These are phyloP conservation scores for Oryza australiensis DNA, from an alignment of 176 grass and related monocot species.

Conservation along the genomic window DNA sequence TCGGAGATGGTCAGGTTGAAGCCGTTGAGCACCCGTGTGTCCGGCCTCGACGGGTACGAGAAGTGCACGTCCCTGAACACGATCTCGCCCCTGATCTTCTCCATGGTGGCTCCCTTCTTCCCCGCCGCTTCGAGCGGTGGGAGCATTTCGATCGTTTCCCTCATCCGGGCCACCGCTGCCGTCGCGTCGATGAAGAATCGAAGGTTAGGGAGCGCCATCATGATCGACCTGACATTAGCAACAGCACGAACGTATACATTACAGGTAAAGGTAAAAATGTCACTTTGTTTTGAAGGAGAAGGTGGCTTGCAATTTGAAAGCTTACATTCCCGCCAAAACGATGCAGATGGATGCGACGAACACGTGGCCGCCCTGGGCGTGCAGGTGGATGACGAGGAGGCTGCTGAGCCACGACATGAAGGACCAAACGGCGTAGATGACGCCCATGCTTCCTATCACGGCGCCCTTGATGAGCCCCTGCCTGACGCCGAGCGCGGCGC, in stretches of 20 bases:
- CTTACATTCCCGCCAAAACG: constrained; percentile 60
- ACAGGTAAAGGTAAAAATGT: background rate
- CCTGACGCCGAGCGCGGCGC: constrained; percentile 46
- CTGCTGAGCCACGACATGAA: constrained; percentile 52
- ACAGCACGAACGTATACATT: too few species aligned
- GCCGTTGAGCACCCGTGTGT: constrained; percentile 45
- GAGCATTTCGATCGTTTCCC: constrained; percentile 35
- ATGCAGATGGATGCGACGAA: constrained; percentile 59
- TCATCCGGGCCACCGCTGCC: constrained; percentile 35
- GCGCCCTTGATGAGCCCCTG: constrained; percentile 62
- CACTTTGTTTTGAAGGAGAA: background rate
- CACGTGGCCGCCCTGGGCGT: constrained; percentile 53
- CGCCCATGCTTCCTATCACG: constrained; percentile 51
- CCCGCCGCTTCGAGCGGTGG: constrained; percentile 7
- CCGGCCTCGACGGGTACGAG: constrained; percentile 54
- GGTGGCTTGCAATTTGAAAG: background rate
- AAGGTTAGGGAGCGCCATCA: constrained; percentile 43
- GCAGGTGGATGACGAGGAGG: constrained; percentile 48
- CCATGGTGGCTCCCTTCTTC: constrained; percentile 33
- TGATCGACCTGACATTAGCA: constrained; percentile 29
- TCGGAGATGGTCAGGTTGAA: constrained; percentile 37
- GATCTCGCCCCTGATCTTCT: constrained; percentile 26
- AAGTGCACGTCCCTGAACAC: constrained; percentile 52
- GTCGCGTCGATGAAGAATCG: constrained; percentile 43
- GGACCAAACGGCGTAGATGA: constrained; percentile 62